These are phyloP conservation scores for Cutaneotrichosporon spelunceum DNA, from an alignment of 1,284 basidiomycete species.

Conservation along the genomic window DNA sequence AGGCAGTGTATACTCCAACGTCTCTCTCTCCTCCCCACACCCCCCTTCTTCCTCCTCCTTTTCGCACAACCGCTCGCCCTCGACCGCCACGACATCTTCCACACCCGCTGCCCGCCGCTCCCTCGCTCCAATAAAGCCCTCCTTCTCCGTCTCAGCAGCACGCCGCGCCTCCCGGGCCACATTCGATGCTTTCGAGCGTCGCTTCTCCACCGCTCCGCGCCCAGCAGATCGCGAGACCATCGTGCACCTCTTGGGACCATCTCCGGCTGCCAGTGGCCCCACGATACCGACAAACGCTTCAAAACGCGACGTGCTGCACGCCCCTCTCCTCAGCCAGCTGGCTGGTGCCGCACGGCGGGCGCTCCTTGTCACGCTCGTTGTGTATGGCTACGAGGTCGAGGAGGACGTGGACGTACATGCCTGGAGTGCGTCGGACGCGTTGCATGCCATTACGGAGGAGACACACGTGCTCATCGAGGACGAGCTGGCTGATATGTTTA, in stretches of 20 bases:
- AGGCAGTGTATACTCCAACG: neutral
- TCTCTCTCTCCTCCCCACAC: neutral
- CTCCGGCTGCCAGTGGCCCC: slow-evolving; percentile 23
- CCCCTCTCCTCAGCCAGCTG: slow-evolving; percentile 1
- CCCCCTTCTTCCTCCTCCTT: neutral
- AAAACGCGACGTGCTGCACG: neutral
- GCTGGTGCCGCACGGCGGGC: slow-evolving; percentile 21
- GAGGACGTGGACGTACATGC: slow-evolving; percentile 28
- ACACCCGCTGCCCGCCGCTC: neutral
- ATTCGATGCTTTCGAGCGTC: slow-evolving; percentile 34
- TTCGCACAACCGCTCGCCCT: neutral
- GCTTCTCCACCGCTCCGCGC: slow-evolving; percentile 35
- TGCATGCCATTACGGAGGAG: slow-evolving; percentile 39
- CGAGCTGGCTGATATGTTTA: slow-evolving; percentile 39
- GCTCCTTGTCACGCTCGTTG: slow-evolving; percentile 23
- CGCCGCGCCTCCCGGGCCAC: slow-evolving; percentile 34
- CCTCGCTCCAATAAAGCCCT: slow-evolving; percentile 24
- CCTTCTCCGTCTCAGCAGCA: slow-evolving; percentile 37
- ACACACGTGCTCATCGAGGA: slow-evolving; percentile 39
- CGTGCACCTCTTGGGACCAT: slow-evolving; percentile 39
- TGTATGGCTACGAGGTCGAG: slow-evolving; percentile 35
- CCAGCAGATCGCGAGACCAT: slow-evolving; percentile 31
- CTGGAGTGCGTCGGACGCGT: slow-evolving; percentile 38
- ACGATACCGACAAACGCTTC: neutral
- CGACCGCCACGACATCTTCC: neutral